Percentiles rank a stretch among this genome's conserved stretches.
phyloP scores from a whole-genome alignment of 768 basidiomycete genomes.

The Lentinula raphanica region DNA sequence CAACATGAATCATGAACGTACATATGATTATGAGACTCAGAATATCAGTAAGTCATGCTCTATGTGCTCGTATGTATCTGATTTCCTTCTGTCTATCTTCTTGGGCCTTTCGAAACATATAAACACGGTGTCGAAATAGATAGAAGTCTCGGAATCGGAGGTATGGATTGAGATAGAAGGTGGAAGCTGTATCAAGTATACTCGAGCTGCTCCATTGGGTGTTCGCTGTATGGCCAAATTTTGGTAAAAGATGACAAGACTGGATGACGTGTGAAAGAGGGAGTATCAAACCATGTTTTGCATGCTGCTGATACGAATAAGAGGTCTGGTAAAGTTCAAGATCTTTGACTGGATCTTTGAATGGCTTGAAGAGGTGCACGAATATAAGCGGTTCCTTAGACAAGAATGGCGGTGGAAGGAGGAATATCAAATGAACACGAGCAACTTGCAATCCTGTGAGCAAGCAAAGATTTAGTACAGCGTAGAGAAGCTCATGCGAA shows the following conservation, averaged over 20 bases:
- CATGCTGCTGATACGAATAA: slow-evolving; percentile 10
- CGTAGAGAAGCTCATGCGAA: too few species aligned
- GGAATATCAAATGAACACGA: slow-evolving; percentile 23
- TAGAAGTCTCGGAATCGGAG: too few species aligned
- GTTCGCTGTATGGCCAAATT: slow-evolving; percentile 6
- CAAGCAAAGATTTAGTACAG: background rate
- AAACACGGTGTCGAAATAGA: too few species aligned
- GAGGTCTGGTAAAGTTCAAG: slow-evolving; percentile 17
- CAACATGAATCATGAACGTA: too few species aligned
- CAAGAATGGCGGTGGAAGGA: slow-evolving; percentile 13
- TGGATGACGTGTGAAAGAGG: slow-evolving; percentile 17
- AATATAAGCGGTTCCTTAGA: slow-evolving; percentile 17
- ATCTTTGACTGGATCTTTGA: slow-evolving; percentile 8
- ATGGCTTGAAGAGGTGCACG: slow-evolving; percentile 22
- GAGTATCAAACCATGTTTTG: slow-evolving; percentile 16
- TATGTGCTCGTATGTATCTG: too few species aligned
- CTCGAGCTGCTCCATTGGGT: too few species aligned
- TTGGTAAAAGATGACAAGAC: slow-evolving; percentile 21
- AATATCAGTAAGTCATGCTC: too few species aligned
- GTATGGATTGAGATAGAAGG: too few species aligned
- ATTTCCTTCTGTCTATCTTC: too few species aligned
- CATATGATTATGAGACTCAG: too few species aligned
- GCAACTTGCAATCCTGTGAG: slow-evolving; percentile 18
- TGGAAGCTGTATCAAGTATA: too few species aligned
- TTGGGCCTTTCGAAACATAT: too few species aligned